Conservation (phyloP, 768 basidiomycete species). For the Mycena chlorophos region DNA sequence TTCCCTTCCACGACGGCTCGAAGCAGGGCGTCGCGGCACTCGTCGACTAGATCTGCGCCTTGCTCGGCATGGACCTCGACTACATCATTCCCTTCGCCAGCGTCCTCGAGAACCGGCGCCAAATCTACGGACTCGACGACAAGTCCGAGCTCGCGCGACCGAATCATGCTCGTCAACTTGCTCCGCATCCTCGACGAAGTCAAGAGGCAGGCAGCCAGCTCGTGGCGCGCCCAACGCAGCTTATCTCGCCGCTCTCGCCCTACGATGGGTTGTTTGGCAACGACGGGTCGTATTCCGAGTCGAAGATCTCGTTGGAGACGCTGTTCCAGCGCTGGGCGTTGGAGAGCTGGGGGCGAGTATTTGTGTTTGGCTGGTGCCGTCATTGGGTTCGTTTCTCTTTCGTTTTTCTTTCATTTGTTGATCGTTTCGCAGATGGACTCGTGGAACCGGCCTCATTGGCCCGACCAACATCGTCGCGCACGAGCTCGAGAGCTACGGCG, state of each 20-base stretch:
- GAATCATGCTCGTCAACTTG: conserved; percentile 85
- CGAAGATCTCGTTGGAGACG: conserved; percentile 96
- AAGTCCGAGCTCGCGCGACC: conserved; percentile 96
- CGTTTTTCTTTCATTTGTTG: conserved; percentile 4
- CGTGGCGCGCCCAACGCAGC: conserved; percentile 96
- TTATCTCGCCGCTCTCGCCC: conserved; percentile 92
- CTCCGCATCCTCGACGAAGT: conserved; percentile 55
- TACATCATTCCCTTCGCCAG: too few species aligned
- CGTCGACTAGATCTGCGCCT: too few species aligned
- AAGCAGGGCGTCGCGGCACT: too few species aligned
- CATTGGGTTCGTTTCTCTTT: conserved; percentile 69
- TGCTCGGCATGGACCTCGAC: too few species aligned
- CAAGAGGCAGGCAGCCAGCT: conserved; percentile 97
- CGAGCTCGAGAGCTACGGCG: conserved; percentile 88
- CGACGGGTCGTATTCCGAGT: conserved; percentile 96
- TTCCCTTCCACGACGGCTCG: too few species aligned
- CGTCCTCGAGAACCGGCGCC: too few species aligned
- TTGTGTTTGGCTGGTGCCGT: conserved; percentile 97
- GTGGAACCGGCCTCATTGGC: conserved; percentile 97
- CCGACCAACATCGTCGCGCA: conserved; percentile 94
- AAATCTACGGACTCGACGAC: conserved; percentile 96
- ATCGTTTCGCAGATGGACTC: conserved; percentile 74
- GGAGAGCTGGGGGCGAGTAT: conserved; percentile 98
- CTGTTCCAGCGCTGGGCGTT: conserved; percentile 99
- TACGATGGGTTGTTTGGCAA: conserved; percentile 98